A percentile compares a stretch with the other conserved stretches of the same genome.
phyloP scores from a whole-genome alignment of 2,329 filamentous ascomycete genomes.

The Botrytis fragariae region DNA sequence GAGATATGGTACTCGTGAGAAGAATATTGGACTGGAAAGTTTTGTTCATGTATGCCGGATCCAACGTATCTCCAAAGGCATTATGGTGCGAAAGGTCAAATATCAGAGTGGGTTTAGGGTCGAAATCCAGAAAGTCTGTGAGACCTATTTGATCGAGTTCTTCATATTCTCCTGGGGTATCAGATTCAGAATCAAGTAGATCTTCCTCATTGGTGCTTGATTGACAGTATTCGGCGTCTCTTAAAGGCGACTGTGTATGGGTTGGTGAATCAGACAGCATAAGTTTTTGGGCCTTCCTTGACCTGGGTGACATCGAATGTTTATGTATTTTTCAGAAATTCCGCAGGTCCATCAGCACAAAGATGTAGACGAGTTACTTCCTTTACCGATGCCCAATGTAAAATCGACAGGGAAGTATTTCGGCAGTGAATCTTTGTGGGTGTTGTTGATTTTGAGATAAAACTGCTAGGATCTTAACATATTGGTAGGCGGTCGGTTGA shows the following conservation, averaged over 20 bases:
- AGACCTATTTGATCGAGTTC: conserved; percentile 14
- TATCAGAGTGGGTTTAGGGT: conserved; percentile 71
- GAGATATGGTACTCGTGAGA: background rate
- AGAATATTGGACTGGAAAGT: conserved; percentile 4
- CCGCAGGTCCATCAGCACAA: conserved; percentile 2
- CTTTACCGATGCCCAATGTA: background rate
- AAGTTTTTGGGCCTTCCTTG: conserved; percentile 19
- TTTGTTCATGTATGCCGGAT: conserved; percentile 63
- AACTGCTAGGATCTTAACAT: conserved; percentile 7
- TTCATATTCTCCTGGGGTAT: background rate
- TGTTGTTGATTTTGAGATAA: background rate
- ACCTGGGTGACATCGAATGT: conserved; percentile 2
- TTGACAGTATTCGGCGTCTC: background rate
- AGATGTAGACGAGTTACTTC: background rate
- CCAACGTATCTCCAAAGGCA: conserved; percentile 43
- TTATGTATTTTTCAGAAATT: conserved; percentile 5
- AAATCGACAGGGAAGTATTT: background rate
- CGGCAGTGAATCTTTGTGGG: background rate
- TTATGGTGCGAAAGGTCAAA: conserved; percentile 48
- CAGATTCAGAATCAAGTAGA: background rate
- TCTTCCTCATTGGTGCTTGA: conserved; percentile 14
- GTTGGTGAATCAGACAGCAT: conserved; percentile 17
- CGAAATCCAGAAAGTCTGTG: conserved; percentile 66
- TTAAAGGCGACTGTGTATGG: background rate
- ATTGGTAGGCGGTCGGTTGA: background rate